Evolutionary conservation across 768 basidiomycete genomes (phyloP), one percentile per base, ranked within the genome.

Genomic region (Panellus pusillus): DNA sequence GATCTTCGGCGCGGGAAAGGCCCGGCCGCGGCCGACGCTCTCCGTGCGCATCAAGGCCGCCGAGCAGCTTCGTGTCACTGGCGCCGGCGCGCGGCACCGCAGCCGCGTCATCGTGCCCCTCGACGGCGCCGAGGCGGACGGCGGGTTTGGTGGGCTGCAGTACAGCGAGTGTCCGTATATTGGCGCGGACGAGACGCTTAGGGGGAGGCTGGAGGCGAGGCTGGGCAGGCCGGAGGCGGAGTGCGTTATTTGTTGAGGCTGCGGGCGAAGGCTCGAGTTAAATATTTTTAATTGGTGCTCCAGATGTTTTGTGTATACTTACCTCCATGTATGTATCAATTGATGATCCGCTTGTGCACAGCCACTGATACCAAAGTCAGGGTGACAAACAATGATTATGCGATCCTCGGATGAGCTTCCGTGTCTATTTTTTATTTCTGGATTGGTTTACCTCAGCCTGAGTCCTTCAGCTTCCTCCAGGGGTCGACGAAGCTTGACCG

Each of bases 101-200:
- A 65, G 48, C 7, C 62, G 53, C 8, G 66, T 78, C 37, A 46
- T 65, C 19, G 68, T 68, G 1, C 62, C 66, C 0, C 61, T 75
- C 18, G 64, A 65, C 32, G 50, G 50, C 11, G 41, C 38, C 8
- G 58, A 60, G 15, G 32, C 38, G 29, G 65, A 55, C 39, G 68
- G 19, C 55, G 62, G 54, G 46, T 58, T 50, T 61, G 74, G 64
- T 3, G 60, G 62, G 9, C 53, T 78, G 15, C 66, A 72, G 37
- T 75, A 74, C 44, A 72, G 70, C 3, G 66, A 65, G 17, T 70
- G 64, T 7, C 63, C 71, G 9, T 73, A 67, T 50, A 62, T 72
- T 12, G 58, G 57, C 2, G 20, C 37, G 4, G 72, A 73, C 37
- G 72, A 72, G 15, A 57, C 66, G 9, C 50, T 73, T 37, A 52